These are phyloP conservation scores for Penicillium arizonense DNA, from an alignment of 495 filamentous ascomycete species.

Conservation along the genomic window DNA sequence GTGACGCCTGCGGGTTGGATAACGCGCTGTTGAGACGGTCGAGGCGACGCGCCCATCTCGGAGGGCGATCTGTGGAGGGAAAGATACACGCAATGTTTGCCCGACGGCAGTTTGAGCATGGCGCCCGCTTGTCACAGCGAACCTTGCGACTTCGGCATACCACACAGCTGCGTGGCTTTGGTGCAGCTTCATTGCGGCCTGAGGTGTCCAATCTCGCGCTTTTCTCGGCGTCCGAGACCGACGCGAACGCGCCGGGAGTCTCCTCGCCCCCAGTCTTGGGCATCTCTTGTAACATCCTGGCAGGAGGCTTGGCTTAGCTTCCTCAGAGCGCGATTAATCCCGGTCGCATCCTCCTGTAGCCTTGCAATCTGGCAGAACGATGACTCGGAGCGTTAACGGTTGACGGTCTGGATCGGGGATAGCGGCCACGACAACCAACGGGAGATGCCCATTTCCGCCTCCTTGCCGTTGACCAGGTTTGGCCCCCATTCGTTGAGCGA, in stretches of 20 bases:
- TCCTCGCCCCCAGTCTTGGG: neutral
- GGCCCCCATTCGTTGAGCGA: neutral
- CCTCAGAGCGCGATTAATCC: neutral
- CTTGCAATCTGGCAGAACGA: neutral
- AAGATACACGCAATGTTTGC: conserved; percentile 58
- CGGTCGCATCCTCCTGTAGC: neutral
- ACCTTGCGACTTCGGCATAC: conserved; percentile 62
- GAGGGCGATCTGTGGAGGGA: conserved; percentile 44
- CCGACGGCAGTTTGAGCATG: conserved; percentile 65
- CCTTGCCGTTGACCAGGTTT: neutral
- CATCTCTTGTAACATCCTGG: conserved; percentile 12
- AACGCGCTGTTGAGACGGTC: conserved; percentile 14
- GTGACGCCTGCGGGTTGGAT: neutral
- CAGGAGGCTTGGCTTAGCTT: neutral
- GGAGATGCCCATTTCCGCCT: neutral
- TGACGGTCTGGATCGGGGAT: neutral
- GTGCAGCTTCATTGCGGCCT: conserved; percentile 7
- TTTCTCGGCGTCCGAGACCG: conserved; percentile 34
- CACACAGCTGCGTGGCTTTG: conserved; percentile 53
- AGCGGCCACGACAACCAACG: conserved; percentile 1
- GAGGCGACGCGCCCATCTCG: conserved; percentile 53
- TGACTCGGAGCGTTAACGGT: neutral
- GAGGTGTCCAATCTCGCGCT: conserved; percentile 20
- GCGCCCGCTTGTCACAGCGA: conserved; percentile 65
- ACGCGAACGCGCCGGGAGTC: conserved; percentile 3